Percentiles rank a stretch among this genome's conserved stretches.
These are phyloP conservation scores for Paramyrothecium roridum DNA, from an alignment of 2,329 filamentous ascomycete species.

Conservation along the genomic window DNA sequence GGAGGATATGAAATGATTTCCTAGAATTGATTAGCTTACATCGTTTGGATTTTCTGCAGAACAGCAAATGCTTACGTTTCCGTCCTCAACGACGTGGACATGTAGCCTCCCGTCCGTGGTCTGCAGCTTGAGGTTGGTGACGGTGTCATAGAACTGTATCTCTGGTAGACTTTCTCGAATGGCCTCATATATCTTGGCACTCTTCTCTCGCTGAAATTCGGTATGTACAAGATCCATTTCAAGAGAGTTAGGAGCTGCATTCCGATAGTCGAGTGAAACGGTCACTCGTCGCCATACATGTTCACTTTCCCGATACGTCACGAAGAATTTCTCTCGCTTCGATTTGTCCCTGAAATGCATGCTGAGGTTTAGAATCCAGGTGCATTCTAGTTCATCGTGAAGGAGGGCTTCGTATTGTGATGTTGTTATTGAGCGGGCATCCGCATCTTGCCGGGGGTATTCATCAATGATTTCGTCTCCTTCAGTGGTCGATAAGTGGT, in stretches of 20 bases:
- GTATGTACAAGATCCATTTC: constrained; percentile 78
- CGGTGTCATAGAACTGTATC: constrained; percentile 93
- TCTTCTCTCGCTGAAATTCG: constrained; percentile 88
- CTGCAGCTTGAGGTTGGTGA: constrained; percentile 92
- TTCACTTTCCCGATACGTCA: constrained; percentile 83
- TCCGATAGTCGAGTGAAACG: constrained; percentile 87
- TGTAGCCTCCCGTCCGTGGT: constrained; percentile 85
- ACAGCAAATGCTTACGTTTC: constrained; percentile 55
- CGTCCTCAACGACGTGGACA: constrained; percentile 96
- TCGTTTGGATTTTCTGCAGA: not conserved
- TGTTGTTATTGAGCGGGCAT: constrained; percentile 46
- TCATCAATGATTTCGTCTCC: constrained; percentile 9
- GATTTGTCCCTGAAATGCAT: constrained; percentile 97
- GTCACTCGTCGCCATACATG: constrained; percentile 84
- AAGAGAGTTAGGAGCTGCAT: constrained; percentile 75
- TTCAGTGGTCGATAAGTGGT: not conserved
- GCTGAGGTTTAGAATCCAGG: constrained; percentile 95
- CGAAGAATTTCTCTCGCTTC: constrained; percentile 94
- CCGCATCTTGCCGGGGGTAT: constrained; percentile 26
- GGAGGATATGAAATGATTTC: constrained; percentile 89
- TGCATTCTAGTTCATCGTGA: constrained; percentile 77
- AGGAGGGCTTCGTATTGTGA: constrained; percentile 62
- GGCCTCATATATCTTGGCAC: constrained; percentile 86
- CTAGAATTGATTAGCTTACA: constrained; percentile 26
- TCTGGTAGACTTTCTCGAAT: constrained; percentile 89